Conservation (phyloP, 352 stramenopile species). For the Bremia lactucae region DNA sequence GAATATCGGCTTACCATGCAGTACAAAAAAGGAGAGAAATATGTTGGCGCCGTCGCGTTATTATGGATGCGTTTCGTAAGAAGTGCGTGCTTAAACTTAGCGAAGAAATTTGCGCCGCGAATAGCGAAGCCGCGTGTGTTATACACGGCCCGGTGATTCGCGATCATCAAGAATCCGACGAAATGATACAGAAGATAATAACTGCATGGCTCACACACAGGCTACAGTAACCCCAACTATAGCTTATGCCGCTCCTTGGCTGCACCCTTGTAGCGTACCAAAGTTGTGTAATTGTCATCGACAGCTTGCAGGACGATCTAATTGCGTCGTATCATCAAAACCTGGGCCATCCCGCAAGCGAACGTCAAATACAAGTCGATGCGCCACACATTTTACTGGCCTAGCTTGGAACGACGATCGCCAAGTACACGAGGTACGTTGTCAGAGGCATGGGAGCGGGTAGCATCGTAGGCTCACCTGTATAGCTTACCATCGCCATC, state of each 20-base stretch:
- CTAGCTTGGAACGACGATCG: neutral
- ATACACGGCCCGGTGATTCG: no score
- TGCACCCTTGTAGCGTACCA: neutral
- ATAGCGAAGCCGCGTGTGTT: no score
- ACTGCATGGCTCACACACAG: no score
- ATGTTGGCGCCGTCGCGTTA: neutral
- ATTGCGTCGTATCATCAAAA: neutral
- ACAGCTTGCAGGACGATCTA: neutral
- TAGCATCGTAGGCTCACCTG: neutral
- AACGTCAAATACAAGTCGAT: neutral
- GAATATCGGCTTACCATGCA: neutral
- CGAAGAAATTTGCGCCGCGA: no score
- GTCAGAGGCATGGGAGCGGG: neutral
- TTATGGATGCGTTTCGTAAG: no score
- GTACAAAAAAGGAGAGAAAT: neutral
- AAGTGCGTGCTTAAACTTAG: neutral
- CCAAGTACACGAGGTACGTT: neutral
- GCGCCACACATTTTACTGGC: neutral
- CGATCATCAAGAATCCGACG: no score
- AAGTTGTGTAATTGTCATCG: neutral
- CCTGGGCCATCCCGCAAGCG: neutral
- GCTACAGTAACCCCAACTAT: no score
- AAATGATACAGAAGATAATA: no score
- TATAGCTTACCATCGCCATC: no score
- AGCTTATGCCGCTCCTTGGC: no score